Evolutionary conservation across 495 filamentous ascomycete species (phyloP), one percentile per base, ranked within the genome.

Genomic region (Daldinia grandis): DNA sequence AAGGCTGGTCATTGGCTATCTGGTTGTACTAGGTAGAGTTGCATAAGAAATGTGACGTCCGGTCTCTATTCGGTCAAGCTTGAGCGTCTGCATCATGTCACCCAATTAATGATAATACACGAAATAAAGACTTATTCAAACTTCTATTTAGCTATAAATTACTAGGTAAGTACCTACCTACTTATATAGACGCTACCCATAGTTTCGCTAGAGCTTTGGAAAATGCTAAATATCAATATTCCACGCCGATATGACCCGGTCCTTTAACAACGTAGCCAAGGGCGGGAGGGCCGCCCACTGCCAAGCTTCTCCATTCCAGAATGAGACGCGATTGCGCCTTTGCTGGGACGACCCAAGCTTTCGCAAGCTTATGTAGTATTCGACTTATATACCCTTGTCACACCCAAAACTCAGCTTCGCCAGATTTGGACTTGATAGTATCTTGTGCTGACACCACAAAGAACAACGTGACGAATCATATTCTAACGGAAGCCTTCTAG

Each of bases 361-460:
- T 42, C 12, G 15, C 44, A 57, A 30, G 56, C 30, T 42, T 50
- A 65, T 42, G 68, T 71, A 58, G 58, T 15, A 71, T 71, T 59
- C 57, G 38, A n/a, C 19, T 64, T 47, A 31, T 54, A 7, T 38
- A 64, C n/a, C 62, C 57, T 58, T 54, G 54, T 35, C 33, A n/a
- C 6, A 55, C 55, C 42, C 15, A 66, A 66, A 59, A 56, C 51
- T 62, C 68, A 66, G 69, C 63, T 62, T 66, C 63, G 37, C 69
- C 27, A 25, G 25, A 66, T 71, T 27, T 58, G 51, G 68, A 66
- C 30, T 42, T 14, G 40, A 68, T 19, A 25, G 21, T 19, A 17
- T 25, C 56, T 64, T 64, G 27, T 62, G 69, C 69, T 72, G 64
- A 72, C 60, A 62, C 24, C 27, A 31, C n/a, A 56, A 56, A 28